Conservation (phyloP, 768 basidiomycete genomes). For the Strobilomyces echinocephalus region DNA sequence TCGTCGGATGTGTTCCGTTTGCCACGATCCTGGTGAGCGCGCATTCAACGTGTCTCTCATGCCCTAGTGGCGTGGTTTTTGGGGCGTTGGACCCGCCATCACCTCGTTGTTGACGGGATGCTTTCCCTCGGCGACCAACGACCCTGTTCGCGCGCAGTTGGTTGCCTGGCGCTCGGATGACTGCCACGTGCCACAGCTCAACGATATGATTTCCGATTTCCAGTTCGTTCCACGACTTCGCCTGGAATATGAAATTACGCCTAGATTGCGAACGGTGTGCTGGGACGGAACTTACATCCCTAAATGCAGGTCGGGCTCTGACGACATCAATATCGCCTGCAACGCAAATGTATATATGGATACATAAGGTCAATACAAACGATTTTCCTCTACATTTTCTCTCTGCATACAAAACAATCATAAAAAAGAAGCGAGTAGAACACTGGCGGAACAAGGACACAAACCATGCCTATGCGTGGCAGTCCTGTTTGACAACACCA, state of each 20-base stretch:
- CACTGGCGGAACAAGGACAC: not conserved
- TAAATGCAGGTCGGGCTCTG: too few species aligned
- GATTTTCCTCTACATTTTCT: slow-evolving; percentile 21
- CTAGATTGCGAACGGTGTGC: too few species aligned
- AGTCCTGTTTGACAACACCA: slow-evolving; percentile 8
- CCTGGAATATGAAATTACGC: not conserved
- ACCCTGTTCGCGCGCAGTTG: slow-evolving; percentile 22
- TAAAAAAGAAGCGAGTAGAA: not conserved
- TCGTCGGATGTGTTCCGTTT: not conserved
- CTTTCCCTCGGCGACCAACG: slow-evolving; percentile 31
- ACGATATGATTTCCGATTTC: slow-evolving; percentile 30
- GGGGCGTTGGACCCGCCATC: not conserved
- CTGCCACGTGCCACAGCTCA: slow-evolving; percentile 52
- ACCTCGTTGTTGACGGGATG: not conserved
- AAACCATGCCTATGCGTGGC: not conserved
- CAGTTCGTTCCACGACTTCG: not conserved
- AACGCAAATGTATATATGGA: slow-evolving; percentile 22
- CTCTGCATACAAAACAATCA: not conserved
- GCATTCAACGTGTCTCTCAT: not conserved
- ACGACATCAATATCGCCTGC: slow-evolving; percentile 8
- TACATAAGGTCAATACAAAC: slow-evolving; percentile 27
- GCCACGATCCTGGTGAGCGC: not conserved
- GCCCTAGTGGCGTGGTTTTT: not conserved
- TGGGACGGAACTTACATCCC: too few species aligned
- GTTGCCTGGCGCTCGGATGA: slow-evolving; percentile 38